These are phyloP conservation scores for Wickerhamiella australiensis DNA, from an alignment of 805 yeast genomes.

Conservation along the genomic window DNA sequence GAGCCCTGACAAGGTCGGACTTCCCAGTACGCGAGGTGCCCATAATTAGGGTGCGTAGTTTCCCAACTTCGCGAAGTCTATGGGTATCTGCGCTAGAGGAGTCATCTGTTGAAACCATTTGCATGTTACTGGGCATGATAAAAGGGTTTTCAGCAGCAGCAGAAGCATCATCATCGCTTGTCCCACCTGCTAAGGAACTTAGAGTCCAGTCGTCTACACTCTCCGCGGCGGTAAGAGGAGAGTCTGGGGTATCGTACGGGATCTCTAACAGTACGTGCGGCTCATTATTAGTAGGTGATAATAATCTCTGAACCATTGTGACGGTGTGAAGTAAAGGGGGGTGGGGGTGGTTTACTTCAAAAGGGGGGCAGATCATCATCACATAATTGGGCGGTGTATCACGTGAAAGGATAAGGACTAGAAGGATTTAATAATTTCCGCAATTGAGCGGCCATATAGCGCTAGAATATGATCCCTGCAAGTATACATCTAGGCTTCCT, in stretches of 20 bases:
- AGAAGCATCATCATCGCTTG: constrained; percentile 10
- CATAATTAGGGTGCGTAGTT: constrained; percentile 14
- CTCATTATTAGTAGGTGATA: background rate
- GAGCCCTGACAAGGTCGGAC: constrained; percentile 10
- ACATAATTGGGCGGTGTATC: background rate
- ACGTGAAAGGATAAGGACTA: background rate
- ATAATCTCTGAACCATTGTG: background rate
- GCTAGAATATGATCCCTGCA: no score
- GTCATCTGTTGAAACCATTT: background rate
- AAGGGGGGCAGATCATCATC: background rate
- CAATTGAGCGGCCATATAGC: no score
- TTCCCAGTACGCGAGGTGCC: constrained; percentile 13
- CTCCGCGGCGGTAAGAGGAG: constrained; percentile 6
- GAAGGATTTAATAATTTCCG: no score
- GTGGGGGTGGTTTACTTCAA: background rate
- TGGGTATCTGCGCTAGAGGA: background rate
- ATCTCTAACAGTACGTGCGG: background rate
- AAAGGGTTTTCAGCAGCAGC: constrained; percentile 1
- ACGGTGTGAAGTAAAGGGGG: background rate
- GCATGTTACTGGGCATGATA: constrained; percentile 15
- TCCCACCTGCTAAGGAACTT: constrained; percentile 11
- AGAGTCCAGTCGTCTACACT: constrained; percentile 17
- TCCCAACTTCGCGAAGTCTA: constrained; percentile 8
- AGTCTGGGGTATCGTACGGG: constrained; percentile 7
- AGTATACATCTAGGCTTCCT: no score